These are phyloP conservation scores for Piper betle DNA, from an alignment of 164 flowering plant species.

Conservation along the genomic window DNA sequence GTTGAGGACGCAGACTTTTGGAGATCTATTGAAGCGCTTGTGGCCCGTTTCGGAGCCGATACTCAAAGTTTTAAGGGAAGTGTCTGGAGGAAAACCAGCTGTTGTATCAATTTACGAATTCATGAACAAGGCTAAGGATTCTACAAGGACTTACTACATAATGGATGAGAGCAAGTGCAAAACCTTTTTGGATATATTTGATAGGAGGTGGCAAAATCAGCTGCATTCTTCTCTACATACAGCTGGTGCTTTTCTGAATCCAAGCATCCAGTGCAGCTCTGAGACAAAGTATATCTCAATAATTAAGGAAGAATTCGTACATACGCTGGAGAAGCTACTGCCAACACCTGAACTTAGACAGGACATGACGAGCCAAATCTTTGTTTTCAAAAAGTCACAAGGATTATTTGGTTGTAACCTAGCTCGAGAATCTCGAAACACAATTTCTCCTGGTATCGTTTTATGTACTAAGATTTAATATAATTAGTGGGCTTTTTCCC, in stretches of 20 bases:
- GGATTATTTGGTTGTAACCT: slow-evolving; percentile 80
- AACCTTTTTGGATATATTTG: slow-evolving; percentile 69
- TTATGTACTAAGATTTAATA: no score
- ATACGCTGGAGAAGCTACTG: slow-evolving; percentile 67
- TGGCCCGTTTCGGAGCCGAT: slow-evolving; percentile 86
- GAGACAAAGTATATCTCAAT: slow-evolving; percentile 49
- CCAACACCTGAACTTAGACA: slow-evolving; percentile 70
- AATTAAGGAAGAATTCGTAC: slow-evolving; percentile 63
- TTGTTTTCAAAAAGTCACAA: slow-evolving; percentile 46
- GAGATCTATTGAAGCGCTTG: slow-evolving; percentile 80
- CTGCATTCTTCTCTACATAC: slow-evolving; percentile 88
- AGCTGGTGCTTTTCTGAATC: slow-evolving; percentile 92
- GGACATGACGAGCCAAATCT: slow-evolving; percentile 68
- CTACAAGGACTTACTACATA: slow-evolving; percentile 80
- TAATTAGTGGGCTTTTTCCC: no score
- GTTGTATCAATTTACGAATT: slow-evolving; percentile 71
- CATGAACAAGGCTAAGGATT: slow-evolving; percentile 85
- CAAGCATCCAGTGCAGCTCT: slow-evolving; percentile 80
- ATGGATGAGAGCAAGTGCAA: slow-evolving; percentile 93
- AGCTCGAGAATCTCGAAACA: slow-evolving; percentile 73
- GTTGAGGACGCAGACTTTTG: slow-evolving; percentile 81
- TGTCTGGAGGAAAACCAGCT: slow-evolving; percentile 72
- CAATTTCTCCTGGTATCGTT: slow-evolving; percentile 74
- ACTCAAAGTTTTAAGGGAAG: slow-evolving; percentile 70
- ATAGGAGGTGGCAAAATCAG: slow-evolving; percentile 66